Evolutionary conservation across 1,284 basidiomycete genomes (phyloP).

Genomic region (Fomitiporia mediterranea): DNA sequence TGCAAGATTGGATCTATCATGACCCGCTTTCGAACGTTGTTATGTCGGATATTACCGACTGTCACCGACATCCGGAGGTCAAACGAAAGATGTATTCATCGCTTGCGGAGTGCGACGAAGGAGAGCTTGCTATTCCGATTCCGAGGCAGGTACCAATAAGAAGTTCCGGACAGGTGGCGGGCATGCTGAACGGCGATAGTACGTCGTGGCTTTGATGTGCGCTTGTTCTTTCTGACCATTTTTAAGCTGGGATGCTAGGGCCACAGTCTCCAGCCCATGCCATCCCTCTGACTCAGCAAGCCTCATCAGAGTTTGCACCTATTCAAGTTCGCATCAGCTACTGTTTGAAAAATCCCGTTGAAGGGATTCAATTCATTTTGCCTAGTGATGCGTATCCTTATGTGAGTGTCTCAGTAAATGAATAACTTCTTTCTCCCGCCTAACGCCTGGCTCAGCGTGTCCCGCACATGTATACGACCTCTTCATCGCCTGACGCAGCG

Average conservation of each 20-base stretch:
- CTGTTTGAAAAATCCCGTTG: conserved; percentile 73
- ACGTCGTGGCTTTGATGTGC: conserved; percentile 8
- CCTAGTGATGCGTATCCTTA: conserved; percentile 80
- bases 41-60: conserved; percentile 71
- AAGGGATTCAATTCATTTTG: conserved; percentile 84
- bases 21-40: conserved; percentile 72
- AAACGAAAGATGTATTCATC: conserved; percentile 92
- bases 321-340: conserved; percentile 78
- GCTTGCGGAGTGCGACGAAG: conserved; percentile 86
- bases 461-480: conserved; percentile 90
- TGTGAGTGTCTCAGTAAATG: conserved; percentile 67
- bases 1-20: conserved; percentile 61
- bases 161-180: conserved; percentile 45
- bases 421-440: too few relatives aligned
- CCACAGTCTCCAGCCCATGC: conserved; percentile 59
- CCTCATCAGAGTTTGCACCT: conserved; percentile 67
- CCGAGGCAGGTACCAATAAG: conserved; percentile 75
- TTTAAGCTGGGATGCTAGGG: conserved; percentile 67
- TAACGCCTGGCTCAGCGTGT: too few relatives aligned
- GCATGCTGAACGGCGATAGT: conserved; percentile 20
- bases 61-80: conserved; percentile 88
- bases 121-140: conserved; percentile 89
- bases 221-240: not conserved
- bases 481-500: conserved; percentile 85
- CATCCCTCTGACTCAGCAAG: conserved; percentile 33